Evolutionary conservation across 2,329 filamentous ascomycete genomes (phyloP).

Genomic region (Whalleya microplaca): DNA sequence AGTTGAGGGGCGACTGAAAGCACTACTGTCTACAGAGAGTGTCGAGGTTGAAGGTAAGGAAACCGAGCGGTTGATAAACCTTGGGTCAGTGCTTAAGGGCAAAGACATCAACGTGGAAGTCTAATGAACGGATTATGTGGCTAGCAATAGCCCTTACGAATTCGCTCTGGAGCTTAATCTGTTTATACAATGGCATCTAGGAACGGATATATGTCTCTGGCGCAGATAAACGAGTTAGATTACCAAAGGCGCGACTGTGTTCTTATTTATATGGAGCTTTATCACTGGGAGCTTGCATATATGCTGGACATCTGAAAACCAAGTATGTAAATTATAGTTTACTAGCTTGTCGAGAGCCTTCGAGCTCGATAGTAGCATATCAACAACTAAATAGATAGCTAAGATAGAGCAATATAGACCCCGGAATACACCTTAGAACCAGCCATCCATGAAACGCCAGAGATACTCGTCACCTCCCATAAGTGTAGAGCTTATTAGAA

Average conservation of each 20-base stretch:
- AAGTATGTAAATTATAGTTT: background rate
- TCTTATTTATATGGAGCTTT: background rate
- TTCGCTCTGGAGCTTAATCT: background rate
- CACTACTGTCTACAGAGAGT: constrained; percentile 21
- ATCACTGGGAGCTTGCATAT: background rate
- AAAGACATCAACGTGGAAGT: constrained; percentile 9
- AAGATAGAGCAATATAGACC: background rate
- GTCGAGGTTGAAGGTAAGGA: background rate
- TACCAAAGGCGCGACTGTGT: background rate
- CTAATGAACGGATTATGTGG: background rate
- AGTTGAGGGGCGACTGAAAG: constrained; percentile 30
- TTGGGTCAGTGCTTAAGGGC: constrained; percentile 27
- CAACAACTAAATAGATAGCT: background rate
- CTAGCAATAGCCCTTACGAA: background rate
- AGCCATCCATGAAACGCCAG: background rate
- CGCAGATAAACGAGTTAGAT: background rate
- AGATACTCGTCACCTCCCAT: no score
- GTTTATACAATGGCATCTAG: background rate
- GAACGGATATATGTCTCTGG: background rate
- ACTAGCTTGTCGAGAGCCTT: background rate
- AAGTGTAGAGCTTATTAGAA: no score
- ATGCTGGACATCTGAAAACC: background rate
- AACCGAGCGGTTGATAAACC: constrained; percentile 13
- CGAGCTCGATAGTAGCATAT: background rate
- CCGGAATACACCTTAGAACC: background rate